Base-by-base conservation (phyloP, 2,329 filamentous ascomycete species). In the Moelleriella libera region DNA sequence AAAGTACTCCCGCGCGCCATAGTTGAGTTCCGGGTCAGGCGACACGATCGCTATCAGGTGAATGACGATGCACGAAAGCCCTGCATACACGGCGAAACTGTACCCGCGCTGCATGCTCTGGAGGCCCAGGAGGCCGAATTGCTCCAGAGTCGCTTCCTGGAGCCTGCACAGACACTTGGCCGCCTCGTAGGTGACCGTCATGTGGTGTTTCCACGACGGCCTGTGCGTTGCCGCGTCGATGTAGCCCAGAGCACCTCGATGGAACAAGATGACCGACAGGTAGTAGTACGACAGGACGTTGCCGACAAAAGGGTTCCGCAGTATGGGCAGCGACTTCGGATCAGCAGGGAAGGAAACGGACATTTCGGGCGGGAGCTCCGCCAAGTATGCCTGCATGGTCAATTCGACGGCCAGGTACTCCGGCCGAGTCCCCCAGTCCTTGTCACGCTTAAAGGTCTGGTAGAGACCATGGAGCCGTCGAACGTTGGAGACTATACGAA, bases 41-140 rank as follows among this genome's bases (percentile, higher is more conserved):
- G 88, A 95, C 11, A 89, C 94, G 51, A 96, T 82, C 4, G 89
- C 89, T 54, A 95, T 84, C 89, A 97, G 66, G 64, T 97, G 89
- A 46, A 97, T 75, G 65, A 96, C 89, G 30, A 89, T 88, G 68
- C 89, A 95, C 1, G 88, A 92, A 43, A 97, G 68, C 30, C 95
- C 80, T 48, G 82, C 81, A 59, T 97, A 97, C n/a, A 97, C 88
- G 6, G 88, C 88, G 58, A 95, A 96, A 64, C 89, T 95, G 61
- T 94, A 88, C 41, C 90, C 90, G 54, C 90, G 77, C 58, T 89
- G 83, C 90, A 96, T 96, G 66, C 83, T 92, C 55, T 92, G 74
- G 11, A 97, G 71, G 0, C 89, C 89, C 11, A 76, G 76, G 50
- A 95, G 69, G 3, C 88, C 87, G 62, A 83, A 94, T 0, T 78